Conservation (phyloP, 495 filamentous ascomycete genomes). For the Articulospora tetracladia region DNA sequence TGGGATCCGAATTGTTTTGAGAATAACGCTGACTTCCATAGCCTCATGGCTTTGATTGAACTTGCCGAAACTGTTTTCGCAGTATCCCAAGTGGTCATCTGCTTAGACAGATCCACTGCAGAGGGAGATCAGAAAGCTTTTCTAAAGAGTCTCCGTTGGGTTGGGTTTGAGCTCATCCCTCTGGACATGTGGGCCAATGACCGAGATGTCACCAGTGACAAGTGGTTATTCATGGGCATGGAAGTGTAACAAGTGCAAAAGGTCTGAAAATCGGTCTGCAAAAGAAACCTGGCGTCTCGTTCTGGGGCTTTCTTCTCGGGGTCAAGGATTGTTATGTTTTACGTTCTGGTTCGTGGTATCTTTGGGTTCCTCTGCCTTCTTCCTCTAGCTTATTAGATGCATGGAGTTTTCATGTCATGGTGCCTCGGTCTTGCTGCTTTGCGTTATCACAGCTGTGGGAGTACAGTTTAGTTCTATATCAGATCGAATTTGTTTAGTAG, state of each 20-base stretch:
- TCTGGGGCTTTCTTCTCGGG: not conserved
- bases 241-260: slow-evolving; percentile 49
- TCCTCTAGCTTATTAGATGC: too few relatives aligned
- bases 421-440: too few relatives aligned
- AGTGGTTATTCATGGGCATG: slow-evolving; percentile 84
- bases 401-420: too few relatives aligned
- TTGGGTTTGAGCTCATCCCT: slow-evolving; percentile 79
- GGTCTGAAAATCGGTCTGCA: not conserved
- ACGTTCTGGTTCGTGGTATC: too few relatives aligned
- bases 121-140: slow-evolving; percentile 58
- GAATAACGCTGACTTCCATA: slow-evolving; percentile 33
- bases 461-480: too few relatives aligned
- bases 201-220: slow-evolving; percentile 56
- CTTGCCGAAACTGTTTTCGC: slow-evolving; percentile 68
- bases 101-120: slow-evolving; percentile 64
- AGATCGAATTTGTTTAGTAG: too few relatives aligned
- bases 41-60: slow-evolving; percentile 88
- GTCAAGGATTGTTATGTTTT: not conserved
- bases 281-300: not conserved
- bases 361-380: too few relatives aligned
- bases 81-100: slow-evolving; percentile 76
- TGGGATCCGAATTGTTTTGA: slow-evolving; percentile 10
- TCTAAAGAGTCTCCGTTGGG: slow-evolving; percentile 83
- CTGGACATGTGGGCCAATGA: slow-evolving; percentile 65
- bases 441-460: too few relatives aligned